phyloP scores from a whole-genome alignment of 2,329 filamentous ascomycete genomes.

The Alternaria panax region DNA sequence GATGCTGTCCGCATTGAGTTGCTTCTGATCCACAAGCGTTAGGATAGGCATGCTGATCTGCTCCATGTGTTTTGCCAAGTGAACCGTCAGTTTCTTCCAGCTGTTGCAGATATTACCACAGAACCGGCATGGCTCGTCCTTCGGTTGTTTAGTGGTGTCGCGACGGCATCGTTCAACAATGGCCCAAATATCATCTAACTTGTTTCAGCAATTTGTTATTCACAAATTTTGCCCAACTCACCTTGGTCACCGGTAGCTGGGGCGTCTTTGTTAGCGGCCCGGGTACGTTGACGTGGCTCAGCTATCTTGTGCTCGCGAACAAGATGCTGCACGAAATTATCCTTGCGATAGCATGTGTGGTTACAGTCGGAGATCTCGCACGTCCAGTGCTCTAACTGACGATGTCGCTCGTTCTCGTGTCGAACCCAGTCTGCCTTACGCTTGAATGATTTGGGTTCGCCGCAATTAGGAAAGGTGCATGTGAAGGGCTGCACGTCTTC shows the following conservation, averaged over 20 bases:
- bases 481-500: conserved; percentile 94
- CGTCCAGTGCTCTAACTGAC: conserved; percentile 89
- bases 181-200: conserved; percentile 71
- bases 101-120: conserved; percentile 80
- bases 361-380: conserved; percentile 82
- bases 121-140: conserved; percentile 84
- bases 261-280: conserved; percentile 51
- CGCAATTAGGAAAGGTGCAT: conserved; percentile 85
- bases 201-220: conserved; percentile 19
- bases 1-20: conserved; percentile 47
- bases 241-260: conserved; percentile 35
- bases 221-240: conserved; percentile 14
- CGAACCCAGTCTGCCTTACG: conserved; percentile 95
- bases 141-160: conserved; percentile 70
- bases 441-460: conserved; percentile 90
- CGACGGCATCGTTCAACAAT: conserved; percentile 80
- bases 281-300: conserved; percentile 78
- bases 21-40: conserved; percentile 50
- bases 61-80: conserved; percentile 94
- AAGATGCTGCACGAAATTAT: conserved; percentile 92
- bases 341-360: conserved; percentile 84
- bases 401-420: conserved; percentile 90
- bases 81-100: conserved; percentile 95
- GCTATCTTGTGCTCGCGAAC: conserved; percentile 88
- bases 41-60: conserved; percentile 85